phyloP scores from a whole-genome alignment of 176 grass and related monocot genomes.

The Panicum miliaceum region DNA sequence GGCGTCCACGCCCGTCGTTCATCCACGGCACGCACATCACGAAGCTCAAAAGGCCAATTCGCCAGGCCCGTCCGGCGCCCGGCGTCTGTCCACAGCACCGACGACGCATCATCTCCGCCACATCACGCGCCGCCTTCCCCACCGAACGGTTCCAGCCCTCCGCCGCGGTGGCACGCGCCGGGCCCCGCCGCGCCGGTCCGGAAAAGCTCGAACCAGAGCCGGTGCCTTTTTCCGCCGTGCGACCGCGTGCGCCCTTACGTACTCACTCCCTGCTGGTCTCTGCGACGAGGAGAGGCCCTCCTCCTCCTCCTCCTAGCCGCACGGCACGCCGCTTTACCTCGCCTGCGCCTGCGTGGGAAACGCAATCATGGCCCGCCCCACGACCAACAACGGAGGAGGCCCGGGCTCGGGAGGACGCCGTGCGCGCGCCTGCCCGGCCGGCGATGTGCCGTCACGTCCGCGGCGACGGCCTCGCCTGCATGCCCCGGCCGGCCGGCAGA shows the following conservation, averaged over 20 bases:
- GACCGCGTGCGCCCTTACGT: conserved; percentile 20
- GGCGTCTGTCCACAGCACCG: background rate
- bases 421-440: background rate
- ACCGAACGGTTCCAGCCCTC: background rate
- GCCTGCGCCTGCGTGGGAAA: background rate
- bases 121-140: conserved; percentile 13
- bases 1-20: background rate
- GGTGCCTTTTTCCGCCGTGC: conserved; percentile 23
- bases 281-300: background rate
- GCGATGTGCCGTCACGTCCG: background rate
- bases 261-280: background rate
- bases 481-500: conserved; percentile 1
- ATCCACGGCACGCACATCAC: no score
- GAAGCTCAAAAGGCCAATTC: background rate
- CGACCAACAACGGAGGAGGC: background rate
- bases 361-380: conserved; percentile 19
- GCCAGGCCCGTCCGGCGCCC: background rate
- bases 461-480: background rate
- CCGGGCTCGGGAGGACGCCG: background rate
- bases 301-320: background rate
- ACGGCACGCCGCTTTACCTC: conserved; percentile 9
- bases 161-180: conserved; percentile 22
- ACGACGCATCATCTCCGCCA: background rate
- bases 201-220: conserved; percentile 32
- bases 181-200: conserved; percentile 25